A percentile compares a stretch with the other conserved stretches of the same genome.
Evolutionary conservation across 495 filamentous ascomycete species (phyloP).

Genomic region (Lasiosphaeria ovina): DNA sequence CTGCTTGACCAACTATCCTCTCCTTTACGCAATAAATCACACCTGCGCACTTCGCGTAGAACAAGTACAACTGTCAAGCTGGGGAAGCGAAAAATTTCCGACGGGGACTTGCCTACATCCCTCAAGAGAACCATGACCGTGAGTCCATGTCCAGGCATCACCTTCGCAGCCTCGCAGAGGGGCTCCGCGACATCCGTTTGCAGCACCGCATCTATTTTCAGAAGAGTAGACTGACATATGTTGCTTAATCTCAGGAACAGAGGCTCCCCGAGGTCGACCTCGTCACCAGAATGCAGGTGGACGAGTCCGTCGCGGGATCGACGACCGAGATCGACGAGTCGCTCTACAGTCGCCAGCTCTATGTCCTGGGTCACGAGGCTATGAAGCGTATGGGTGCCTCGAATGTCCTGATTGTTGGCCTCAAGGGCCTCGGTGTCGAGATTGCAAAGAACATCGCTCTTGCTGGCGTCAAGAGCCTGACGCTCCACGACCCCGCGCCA

Average conservation of each 20-base stretch:
- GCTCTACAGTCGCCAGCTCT: slow-evolving; percentile 95
- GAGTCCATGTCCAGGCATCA: slow-evolving; percentile 37
- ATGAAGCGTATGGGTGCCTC: slow-evolving; percentile 99
- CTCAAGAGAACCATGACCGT: slow-evolving; percentile 84
- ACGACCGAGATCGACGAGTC: slow-evolving; percentile 85
- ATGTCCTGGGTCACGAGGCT: slow-evolving; percentile 97
- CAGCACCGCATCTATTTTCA: background rate
- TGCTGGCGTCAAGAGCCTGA: slow-evolving; percentile 81
- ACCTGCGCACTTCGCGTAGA: slow-evolving; percentile 9
- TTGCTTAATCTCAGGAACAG: slow-evolving; percentile 29
- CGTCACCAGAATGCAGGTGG: slow-evolving; percentile 82
- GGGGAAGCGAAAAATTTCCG: slow-evolving; percentile 84
- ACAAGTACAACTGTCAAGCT: slow-evolving; percentile 39
- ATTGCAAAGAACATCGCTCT: slow-evolving; percentile 99
- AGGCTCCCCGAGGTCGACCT: slow-evolving; percentile 54
- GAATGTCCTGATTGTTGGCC: slow-evolving; percentile 86
- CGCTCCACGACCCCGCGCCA: slow-evolving; percentile 81
- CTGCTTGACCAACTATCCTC: background rate
- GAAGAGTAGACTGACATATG: background rate
- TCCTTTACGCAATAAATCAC: background rate
- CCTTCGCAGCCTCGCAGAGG: background rate
- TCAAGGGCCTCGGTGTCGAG: slow-evolving; percentile 94
- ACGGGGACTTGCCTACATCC: slow-evolving; percentile 68
- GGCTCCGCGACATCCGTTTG: background rate
- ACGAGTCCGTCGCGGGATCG: slow-evolving; percentile 54